Base-by-base conservation (phyloP, 2,329 filamentous ascomycete species). In the Sclerotinia trifoliorum region DNA sequence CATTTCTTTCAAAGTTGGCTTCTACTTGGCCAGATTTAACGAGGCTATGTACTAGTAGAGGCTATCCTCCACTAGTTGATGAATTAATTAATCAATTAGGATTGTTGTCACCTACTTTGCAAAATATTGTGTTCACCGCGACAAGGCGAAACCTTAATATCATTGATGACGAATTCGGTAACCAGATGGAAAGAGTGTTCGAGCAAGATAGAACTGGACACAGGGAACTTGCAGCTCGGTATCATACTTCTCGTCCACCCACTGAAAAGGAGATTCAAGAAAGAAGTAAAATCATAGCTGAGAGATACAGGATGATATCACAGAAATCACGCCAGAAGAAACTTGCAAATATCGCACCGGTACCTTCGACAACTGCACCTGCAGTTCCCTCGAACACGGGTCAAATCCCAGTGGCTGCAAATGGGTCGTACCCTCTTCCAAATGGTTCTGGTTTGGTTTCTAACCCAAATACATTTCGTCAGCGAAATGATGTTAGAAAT, bases 51-150 rank as follows among this genome's bases (percentile, higher is more conserved):
- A 73, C 70, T 35, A 48, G 57, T 26, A 78, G 81, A 52, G 76
- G 77, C 2, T 85, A 82, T 71, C 87, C 87, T 4, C 83, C 87
- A 6, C 77, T 88, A n/a, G 81, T 85, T 46, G 80, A 82, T 65
- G 88, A 90, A 72, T 77, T 90, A 39, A 75, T 81, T 5, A 74
- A 76, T n/a, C 72, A 77, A 17, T 79, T 90, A 48, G 74, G 76
- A 7, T 75, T 89, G 17, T 75, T 74, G 10, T 90, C 87, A 0
- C 74, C 78, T 0, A 79, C 82, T 1, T 77, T 90, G 8, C 84
- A 87, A 72, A 77, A 76, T 1, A 82, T 87, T 39, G 77, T 87
- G 3, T 89, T 88, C 73, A 81, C 80, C 35, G 80, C 83, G 5
- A 80, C 81, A 15, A 75, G 83, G 60, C 81, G 85, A 51, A 79